Conservation (phyloP, 495 filamentous ascomycete genomes). For the Aspergillus incahuasiensis region DNA sequence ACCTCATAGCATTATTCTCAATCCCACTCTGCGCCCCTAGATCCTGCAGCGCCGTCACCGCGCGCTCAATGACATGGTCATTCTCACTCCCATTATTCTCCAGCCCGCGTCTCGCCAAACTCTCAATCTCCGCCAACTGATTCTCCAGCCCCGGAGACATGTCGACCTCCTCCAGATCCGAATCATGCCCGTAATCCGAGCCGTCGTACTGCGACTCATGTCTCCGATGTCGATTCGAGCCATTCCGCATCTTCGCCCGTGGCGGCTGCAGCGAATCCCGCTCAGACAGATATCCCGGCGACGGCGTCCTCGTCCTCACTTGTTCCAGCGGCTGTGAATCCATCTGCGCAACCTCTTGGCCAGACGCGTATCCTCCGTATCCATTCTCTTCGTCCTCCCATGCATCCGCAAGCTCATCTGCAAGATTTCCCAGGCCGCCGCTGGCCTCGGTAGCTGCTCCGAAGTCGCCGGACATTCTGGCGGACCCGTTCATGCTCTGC, state of each 20-base stretch:
- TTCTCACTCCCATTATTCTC: conserved; percentile 65
- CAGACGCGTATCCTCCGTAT: conserved; percentile 39
- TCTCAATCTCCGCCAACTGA: conserved; percentile 73
- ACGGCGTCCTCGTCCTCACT: conserved; percentile 27
- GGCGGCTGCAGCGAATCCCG: conserved; percentile 26
- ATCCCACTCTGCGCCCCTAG: conserved; percentile 76
- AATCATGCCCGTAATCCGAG: conserved; percentile 60
- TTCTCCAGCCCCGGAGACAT: conserved; percentile 69
- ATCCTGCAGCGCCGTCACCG: conserved; percentile 70
- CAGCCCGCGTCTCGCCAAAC: conserved; percentile 64
- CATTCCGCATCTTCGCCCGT: conserved; percentile 27
- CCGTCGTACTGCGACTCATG: conserved; percentile 52
- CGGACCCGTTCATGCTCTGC: conserved; percentile 48
- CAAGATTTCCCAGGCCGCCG: conserved; percentile 74
- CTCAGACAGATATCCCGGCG: conserved; percentile 26
- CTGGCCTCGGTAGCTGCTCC: conserved; percentile 33
- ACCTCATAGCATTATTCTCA: conserved; percentile 77
- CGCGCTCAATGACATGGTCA: conserved; percentile 65
- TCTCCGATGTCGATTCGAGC: conserved; percentile 38
- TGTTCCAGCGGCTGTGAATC: conserved; percentile 32
- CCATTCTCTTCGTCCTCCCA: conserved; percentile 59
- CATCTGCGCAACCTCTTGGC: conserved; percentile 31
- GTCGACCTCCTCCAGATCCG: conserved; percentile 65
- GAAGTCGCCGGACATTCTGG: conserved; percentile 40
- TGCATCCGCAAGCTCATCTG: conserved; percentile 64